A percentile compares a stretch with the other conserved stretches of the same genome.
These are phyloP conservation scores for Malbranchea cinnamomea DNA, from an alignment of 2,329 filamentous ascomycete species.

Conservation along the genomic window DNA sequence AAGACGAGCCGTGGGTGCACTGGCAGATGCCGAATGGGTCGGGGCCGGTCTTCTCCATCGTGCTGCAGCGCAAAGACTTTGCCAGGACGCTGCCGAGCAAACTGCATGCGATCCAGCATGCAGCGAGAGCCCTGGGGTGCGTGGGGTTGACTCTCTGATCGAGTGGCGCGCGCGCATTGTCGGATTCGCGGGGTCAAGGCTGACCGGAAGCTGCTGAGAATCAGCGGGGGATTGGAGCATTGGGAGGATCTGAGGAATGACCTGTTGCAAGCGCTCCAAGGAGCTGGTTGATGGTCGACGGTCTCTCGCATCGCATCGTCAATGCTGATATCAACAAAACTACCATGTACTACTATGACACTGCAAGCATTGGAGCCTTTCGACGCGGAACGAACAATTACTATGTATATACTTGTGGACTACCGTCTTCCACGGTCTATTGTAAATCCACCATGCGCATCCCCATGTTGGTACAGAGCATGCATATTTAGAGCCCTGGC, in stretches of 20 bases:
- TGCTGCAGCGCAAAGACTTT: conserved; percentile 41
- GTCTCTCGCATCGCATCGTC: no score
- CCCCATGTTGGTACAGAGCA: no score
- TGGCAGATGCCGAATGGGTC: conserved; percentile 83
- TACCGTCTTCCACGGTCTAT: no score
- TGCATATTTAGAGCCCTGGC: no score
- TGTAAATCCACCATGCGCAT: no score
- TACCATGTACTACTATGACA: no score
- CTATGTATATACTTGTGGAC: no score
- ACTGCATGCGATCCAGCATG: conserved; percentile 74
- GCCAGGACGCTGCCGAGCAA: conserved; percentile 62
- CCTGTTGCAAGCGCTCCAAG: conserved; percentile 47
- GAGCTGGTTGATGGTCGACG: no score
- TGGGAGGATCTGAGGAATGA: conserved; percentile 72
- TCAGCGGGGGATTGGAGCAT: conserved; percentile 75
- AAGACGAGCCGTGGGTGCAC: conserved; percentile 58
- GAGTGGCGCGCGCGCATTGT: conserved; percentile 94
- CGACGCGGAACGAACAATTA: no score
- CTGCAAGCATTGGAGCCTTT: no score
- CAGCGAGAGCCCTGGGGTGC: conserved; percentile 81
- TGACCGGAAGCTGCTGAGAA: conserved; percentile 55
- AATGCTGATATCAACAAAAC: no score
- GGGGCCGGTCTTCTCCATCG: conserved; percentile 72
- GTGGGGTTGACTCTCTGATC: conserved; percentile 85
- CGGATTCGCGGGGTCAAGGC: conserved; percentile 56